phyloP scores from a whole-genome alignment of 2,329 filamentous ascomycete species.

The Neophaeococcomyces aloes region DNA sequence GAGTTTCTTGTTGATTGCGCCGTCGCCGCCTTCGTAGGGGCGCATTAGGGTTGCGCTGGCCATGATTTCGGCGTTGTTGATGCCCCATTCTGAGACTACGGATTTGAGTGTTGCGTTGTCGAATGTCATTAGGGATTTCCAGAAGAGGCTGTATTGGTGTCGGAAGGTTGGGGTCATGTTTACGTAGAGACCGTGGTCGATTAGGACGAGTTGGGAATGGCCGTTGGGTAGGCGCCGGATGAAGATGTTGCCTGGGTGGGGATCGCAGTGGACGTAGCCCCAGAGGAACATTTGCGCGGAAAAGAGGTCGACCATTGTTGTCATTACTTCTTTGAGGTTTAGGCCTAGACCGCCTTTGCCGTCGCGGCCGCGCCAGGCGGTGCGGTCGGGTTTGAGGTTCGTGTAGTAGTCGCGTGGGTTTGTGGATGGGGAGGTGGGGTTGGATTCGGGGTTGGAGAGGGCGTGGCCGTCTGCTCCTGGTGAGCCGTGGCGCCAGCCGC shows the following conservation, averaged over 20 bases:
- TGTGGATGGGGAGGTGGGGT: conserved; percentile 28
- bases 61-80: conserved; percentile 81
- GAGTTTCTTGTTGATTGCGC: conserved; percentile 51
- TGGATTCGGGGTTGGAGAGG: conserved; percentile 43
- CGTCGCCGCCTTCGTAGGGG: conserved; percentile 79
- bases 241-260: conserved; percentile 95
- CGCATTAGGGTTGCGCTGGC: conserved; percentile 81
- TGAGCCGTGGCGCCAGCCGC: conserved; percentile 63
- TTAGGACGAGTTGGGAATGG: conserved; percentile 80
- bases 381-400: conserved; percentile 67
- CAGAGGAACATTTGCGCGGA: conserved; percentile 97
- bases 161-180: conserved; percentile 76
- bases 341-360: conserved; percentile 74
- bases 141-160: conserved; percentile 77
- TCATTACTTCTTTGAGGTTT: conserved; percentile 78
- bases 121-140: conserved; percentile 88
- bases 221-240: conserved; percentile 74
- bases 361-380: conserved; percentile 62
- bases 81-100: conserved; percentile 73
- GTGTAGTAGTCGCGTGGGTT: conserved; percentile 41
- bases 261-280: conserved; percentile 92
- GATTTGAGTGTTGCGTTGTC: conserved; percentile 69
- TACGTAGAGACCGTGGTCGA: conserved; percentile 95
- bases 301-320: conserved; percentile 91
- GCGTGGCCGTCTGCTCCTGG: conserved; percentile 62